Evolutionary conservation across 805 yeast species (phyloP), one percentile per base, ranked within the genome.

Genomic region (Myxozyma vanderwaltii): DNA sequence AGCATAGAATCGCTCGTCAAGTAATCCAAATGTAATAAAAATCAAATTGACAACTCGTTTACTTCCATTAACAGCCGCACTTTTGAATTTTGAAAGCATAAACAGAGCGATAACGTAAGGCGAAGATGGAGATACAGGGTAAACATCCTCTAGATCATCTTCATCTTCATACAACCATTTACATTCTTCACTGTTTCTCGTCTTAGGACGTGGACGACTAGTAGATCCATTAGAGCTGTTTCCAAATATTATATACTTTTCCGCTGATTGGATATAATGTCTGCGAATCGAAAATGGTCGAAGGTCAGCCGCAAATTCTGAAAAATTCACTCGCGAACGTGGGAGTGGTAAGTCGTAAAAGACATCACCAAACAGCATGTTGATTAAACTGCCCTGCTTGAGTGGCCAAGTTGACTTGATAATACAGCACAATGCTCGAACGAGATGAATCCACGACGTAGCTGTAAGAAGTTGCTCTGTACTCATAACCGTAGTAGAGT

Each of bases 381-480:
- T 82, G 70, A 86, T 86, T 55, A 87, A 73, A 2, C 90, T 86
- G 13, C 80, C 78, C 47, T 83, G 85, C 47, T 86, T 85, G 51
- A 91, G 76, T 3, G 96, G 97, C 91, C 97, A 90, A n/a, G 91
- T 96, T 0, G 97, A 96, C 1, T 96, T 88, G 51, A 92, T 77
- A 54, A 92, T 92, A 0, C 97, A 91, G 4, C 97, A 97, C 0
- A 97, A 96, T 33, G 97, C 98, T 67, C 94, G 88, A 12, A 92
- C 97, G 69, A 92, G 97, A 77, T 89, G 94, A 57, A 92, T 85
- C 98, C 98, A 92, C 0, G 97, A 96, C 2, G 94, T 85, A 1
- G 97, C 91, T 0, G 97, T 96, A 58, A 91, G 73, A 1, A 91
- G 85, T 55, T 71, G 71, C 2, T 84, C 78, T 4, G 82, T 75